Evolutionary conservation across 176 grass and related monocot genomes (phyloP), one percentile per base, ranked within the genome.

Genomic region (Metroxylon sagu): DNA sequence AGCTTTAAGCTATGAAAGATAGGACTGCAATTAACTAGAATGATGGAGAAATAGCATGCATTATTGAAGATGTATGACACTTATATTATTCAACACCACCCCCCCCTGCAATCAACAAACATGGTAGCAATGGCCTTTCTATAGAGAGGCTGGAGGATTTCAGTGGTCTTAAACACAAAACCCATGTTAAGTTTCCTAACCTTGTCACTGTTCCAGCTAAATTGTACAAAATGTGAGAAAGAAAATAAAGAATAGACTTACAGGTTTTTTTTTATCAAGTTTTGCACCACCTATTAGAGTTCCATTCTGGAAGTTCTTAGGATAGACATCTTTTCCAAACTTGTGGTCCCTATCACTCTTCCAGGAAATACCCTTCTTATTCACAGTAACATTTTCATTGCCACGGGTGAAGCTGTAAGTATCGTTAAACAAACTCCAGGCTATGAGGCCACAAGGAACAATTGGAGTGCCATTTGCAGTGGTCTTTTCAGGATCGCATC

Each of bases 351-450:
- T 75, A 50, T 85, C 86, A 19, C 86, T 89, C 59, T 59, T 79
- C 79, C 79, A 90, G 0, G 75, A 85, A 69, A 90, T 90, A 0
- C 67, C 78, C 30, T 60, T 60, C 72, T 77, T 90, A 64, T 74
- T 73, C 53, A 90, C 87, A 3, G 16, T 76, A 26, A 90, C 51
- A 14, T 16, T 16, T 54, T 58, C 25, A n/a, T 76, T 61, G 27
- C 55, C 60, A 56, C 50, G 58, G 26, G 71, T 4, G 21, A 90
- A 82, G 64, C 30, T 79, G 56, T 85, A 90, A 5, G 87, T 90
- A 57, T 90, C 87, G 60, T 90, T 90, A 63, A 90, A 90, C 50
- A 90, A 73, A 73, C 87, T 90, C 87, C 82, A 90, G 5, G 87
- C 87, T 28, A 82, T 27, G 16, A 90, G 78, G 0, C 87, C 87